Conservation (phyloP, 805 yeast genomes). For the Monosporozyma solicola region DNA sequence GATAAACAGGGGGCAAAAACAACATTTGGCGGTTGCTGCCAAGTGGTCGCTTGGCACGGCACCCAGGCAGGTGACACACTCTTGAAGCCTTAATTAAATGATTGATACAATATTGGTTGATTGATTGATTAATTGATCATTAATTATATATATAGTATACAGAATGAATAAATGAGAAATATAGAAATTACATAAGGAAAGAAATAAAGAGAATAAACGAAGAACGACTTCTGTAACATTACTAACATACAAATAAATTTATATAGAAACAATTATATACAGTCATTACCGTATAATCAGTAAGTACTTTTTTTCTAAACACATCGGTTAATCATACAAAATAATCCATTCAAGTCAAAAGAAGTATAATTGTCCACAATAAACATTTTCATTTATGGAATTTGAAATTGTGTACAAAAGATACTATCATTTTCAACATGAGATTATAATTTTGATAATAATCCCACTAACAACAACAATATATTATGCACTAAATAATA, state of each 20-base stretch:
- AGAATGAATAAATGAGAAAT: neutral
- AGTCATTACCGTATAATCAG: neutral
- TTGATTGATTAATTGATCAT: no score
- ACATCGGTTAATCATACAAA: neutral
- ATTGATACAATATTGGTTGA: no score
- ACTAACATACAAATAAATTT: neutral
- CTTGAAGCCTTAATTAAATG: no score
- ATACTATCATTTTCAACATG: neutral
- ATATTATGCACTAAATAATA: neutral
- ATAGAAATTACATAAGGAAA: neutral
- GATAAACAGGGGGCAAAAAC: no score
- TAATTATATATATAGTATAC: neutral
- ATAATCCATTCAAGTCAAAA: conserved; percentile 1
- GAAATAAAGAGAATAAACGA: neutral
- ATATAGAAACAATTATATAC: neutral
- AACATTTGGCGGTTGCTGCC: no score
- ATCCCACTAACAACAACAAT: neutral
- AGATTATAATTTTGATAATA: neutral
- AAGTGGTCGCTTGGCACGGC: no score
- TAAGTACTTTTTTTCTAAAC: neutral
- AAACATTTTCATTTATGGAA: no score
- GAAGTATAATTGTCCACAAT: neutral
- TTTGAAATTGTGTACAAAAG: neutral
- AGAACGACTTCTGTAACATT: neutral
- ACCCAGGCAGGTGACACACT: no score